Evolutionary conservation across 805 yeast species (phyloP), one percentile per base, ranked within the genome.

Genomic region (Torulaspora microellipsoides): DNA sequence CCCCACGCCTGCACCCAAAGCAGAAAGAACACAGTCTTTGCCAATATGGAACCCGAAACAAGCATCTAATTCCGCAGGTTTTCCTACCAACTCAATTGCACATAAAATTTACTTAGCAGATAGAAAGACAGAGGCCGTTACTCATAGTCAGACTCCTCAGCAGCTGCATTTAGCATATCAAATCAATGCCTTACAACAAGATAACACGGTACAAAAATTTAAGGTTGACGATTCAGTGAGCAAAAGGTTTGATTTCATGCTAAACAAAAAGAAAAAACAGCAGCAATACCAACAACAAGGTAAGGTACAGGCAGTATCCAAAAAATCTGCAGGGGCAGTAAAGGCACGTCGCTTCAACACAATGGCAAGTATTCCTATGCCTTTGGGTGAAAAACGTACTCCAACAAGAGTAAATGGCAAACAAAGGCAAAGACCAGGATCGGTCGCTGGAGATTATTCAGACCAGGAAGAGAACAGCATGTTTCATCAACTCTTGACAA

Each of bases 1-100:
- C 49, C 67, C 68, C 33, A 64, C 58, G 30, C 73, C 74, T 3
- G 75, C 75, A n/a, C 75, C 73, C 42, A 70, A 66, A 51, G 76
- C 76, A 4, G 64, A 54, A 27, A 62, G 75, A 54, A 70, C 76
- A 1, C 72, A 69, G 49, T 71, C 76, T 1, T 52, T 71, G 32
- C 76, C 76, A 4, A 57, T 63, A 13, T 63, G 67, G 66, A 58
- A 61, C 34, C 47, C 50, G 14, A 55, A 54, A 33, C 55, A 52
- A 20, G 30, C 40, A 23, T 31, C 34, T 10, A 36, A 48, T 17
- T 48, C 48, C 25, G 37, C 51, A 29, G 56, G 55, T 15, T 46
- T 56, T 10, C 51, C 59, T 8, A 53, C 56, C 17, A 56, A 56
- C 27, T 62, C 66, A 9, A 63, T 63, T 34, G 66, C 66, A 2